Evolutionary conservation across 441 rosid species (phyloP).

Genomic region (Theobroma grandiflorum): DNA sequence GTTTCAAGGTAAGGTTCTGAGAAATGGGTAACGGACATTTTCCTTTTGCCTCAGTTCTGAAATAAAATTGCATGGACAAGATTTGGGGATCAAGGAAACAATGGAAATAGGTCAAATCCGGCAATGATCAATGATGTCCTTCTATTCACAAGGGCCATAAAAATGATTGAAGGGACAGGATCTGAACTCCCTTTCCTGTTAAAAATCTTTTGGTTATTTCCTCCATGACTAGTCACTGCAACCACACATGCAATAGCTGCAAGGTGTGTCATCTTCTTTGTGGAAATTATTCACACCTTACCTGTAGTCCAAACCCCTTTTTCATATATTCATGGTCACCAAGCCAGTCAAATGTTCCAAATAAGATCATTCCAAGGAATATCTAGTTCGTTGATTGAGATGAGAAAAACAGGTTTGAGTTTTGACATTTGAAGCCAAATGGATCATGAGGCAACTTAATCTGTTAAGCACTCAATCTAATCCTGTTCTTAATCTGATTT

Average conservation of each 20-base stretch:
- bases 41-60: background rate
- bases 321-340: background rate
- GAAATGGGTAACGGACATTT: background rate
- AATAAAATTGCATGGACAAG: background rate
- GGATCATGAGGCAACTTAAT: background rate
- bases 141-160: background rate
- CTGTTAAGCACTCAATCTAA: too few species aligned
- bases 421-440: background rate
- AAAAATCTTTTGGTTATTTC: background rate
- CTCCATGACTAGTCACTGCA: background rate
- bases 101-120: background rate
- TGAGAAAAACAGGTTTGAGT: background rate
- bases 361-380: background rate
- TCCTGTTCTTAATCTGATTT: background rate
- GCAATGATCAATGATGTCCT: background rate
- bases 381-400: background rate
- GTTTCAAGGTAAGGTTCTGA: too few species aligned
- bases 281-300: background rate
- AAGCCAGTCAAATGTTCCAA: background rate
- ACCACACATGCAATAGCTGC: slow-evolving; percentile 13
- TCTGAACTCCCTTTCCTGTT: slow-evolving; percentile 16
- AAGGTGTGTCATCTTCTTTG: slow-evolving; percentile 5
- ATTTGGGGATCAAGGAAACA: background rate
- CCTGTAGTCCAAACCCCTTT: background rate
- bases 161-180: slow-evolving; percentile 28